Percentiles rank a stretch among this genome's conserved stretches.
These are phyloP conservation scores for Boletellus ananas DNA, from an alignment of 768 basidiomycete species.

Conservation along the genomic window DNA sequence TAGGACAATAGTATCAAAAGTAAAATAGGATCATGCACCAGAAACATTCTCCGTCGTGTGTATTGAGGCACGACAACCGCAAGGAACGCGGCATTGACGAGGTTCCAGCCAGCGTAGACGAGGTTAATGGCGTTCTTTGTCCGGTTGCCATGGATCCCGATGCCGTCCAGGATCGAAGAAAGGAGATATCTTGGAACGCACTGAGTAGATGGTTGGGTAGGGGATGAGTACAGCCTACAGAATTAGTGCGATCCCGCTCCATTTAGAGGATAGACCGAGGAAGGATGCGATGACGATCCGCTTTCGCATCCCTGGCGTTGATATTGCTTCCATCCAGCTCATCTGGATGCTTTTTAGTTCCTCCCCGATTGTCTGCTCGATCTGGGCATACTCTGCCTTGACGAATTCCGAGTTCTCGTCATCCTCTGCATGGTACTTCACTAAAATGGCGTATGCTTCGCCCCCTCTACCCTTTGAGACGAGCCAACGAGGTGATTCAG, in stretches of 20 bases:
- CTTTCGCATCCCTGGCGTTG: constrained; percentile 12
- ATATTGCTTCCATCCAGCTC: not conserved
- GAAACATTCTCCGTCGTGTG: constrained; percentile 7
- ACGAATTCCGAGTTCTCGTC: constrained; percentile 50
- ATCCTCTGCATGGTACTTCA: constrained; percentile 60
- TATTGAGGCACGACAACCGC: constrained; percentile 4
- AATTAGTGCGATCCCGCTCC: constrained; percentile 11
- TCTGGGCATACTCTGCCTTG: constrained; percentile 54
- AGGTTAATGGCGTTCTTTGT: constrained; percentile 15
- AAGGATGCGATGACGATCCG: constrained; percentile 11
- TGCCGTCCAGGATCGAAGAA: constrained; percentile 9
- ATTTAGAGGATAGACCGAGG: constrained; percentile 8
- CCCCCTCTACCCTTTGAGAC: constrained; percentile 50
- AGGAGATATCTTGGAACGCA: constrained; percentile 5
- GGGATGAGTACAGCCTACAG: not conserved
- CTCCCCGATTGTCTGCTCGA: constrained; percentile 48
- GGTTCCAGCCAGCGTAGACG: constrained; percentile 1
- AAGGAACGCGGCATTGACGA: not conserved
- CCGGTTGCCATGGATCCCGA: constrained; percentile 14
- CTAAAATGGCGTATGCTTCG: constrained; percentile 46
- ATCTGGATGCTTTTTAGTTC: constrained; percentile 5
- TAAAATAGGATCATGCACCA: not conserved
- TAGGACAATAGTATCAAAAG: not conserved
- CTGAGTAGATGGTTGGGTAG: no score
- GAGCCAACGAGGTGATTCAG: constrained; percentile 65